Percentiles rank a stretch among this genome's conserved stretches.
Conservation (phyloP, 257 asterid genomes). For the Thymus mandschuricus region DNA sequence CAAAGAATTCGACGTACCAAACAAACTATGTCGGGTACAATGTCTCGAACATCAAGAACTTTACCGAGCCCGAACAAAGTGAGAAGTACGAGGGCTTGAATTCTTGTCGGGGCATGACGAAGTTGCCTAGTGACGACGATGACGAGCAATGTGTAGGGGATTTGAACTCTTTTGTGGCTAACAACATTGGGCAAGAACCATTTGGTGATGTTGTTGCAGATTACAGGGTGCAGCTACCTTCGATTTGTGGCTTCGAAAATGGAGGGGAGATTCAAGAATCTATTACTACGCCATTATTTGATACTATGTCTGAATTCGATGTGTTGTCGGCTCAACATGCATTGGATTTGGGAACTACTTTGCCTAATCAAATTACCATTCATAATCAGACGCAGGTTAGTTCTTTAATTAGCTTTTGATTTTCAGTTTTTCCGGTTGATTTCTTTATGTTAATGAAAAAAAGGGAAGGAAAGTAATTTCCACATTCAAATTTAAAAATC, state of each 20-base stretch:
- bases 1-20: neutral
- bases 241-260: constrained; percentile 4
- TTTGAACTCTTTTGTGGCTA: neutral
- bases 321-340: constrained; percentile 14
- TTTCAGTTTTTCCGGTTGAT: neutral
- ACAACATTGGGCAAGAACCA: neutral
- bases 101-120: neutral
- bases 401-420: neutral
- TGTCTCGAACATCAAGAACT: constrained; percentile 21
- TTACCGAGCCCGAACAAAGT: neutral
- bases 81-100: constrained; percentile 1
- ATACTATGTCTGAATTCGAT: constrained; percentile 25
- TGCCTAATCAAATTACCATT: constrained; percentile 25
- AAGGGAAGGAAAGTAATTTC: neutral
- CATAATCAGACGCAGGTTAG: constrained; percentile 31
- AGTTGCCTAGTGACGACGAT: neutral
- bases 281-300: constrained; percentile 16
- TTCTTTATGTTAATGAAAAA: neutral
- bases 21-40: constrained; percentile 33
- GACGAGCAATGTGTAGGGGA: neutral
- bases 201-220: constrained; percentile 22
- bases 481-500: neutral
- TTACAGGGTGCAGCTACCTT: constrained; percentile 6
- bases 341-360: constrained; percentile 24
- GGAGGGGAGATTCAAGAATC: constrained; percentile 22